These are phyloP conservation scores for Flaveria linearis DNA, from an alignment of 129 eudicot species.

Conservation along the genomic window DNA sequence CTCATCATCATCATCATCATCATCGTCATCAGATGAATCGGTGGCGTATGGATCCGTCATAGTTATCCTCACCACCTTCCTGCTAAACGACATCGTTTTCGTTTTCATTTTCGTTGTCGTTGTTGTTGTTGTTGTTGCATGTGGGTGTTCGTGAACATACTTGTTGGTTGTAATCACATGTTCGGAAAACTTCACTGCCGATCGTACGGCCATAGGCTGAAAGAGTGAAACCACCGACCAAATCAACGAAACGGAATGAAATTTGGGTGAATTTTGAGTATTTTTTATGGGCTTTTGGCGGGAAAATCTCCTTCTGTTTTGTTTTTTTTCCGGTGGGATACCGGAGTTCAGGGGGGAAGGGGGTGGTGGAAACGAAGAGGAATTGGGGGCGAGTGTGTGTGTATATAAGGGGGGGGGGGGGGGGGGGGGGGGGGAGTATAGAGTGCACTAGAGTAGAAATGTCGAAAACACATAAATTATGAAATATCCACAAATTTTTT, in stretches of 20 bases:
- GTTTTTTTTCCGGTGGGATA: conserved; percentile 12
- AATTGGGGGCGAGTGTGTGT: not conserved
- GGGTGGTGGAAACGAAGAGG: conserved; percentile 14
- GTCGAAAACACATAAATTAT: no score
- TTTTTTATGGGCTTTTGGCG: conserved; percentile 31
- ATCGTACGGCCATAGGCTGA: conserved; percentile 31
- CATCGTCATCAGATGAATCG: conserved; percentile 42
- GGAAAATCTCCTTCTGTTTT: conserved; percentile 38
- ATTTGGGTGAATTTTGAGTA: not conserved
- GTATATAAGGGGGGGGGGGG: conserved; percentile 6
- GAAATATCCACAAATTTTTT: no score
- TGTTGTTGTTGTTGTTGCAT: not conserved
- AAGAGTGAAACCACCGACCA: not conserved
- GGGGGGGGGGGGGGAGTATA: no score
- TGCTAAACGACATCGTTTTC: conserved; percentile 4
- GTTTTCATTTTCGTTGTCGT: not conserved
- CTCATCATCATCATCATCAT: not conserved
- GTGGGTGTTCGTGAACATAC: conserved; percentile 7
- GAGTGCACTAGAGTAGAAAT: no score
- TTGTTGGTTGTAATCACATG: conserved; percentile 46
- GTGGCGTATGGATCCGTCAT: conserved; percentile 71
- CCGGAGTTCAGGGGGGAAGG: not conserved
- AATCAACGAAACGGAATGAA: not conserved
- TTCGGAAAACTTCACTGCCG: conserved; percentile 45
- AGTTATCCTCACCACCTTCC: conserved; percentile 41